Percentiles rank a stretch among this genome's conserved stretches.
Conservation (phyloP, 768 basidiomycete species). For the Peribolospora kevripleyi region DNA sequence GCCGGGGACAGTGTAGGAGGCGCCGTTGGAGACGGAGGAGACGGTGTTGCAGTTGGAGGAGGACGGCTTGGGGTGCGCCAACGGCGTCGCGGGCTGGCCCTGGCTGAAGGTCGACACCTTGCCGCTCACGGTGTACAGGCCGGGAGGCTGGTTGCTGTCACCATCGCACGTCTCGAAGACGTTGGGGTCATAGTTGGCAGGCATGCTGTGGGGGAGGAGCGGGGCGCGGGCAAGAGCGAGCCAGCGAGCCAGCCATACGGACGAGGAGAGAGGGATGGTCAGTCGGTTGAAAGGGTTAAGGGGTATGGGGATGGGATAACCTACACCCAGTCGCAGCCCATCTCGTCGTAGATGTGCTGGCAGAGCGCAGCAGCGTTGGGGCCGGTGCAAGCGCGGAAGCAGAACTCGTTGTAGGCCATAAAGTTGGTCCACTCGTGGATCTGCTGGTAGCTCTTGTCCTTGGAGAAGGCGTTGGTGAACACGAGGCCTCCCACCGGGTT, state of each 20-base stretch:
- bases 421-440: conserved; percentile 40
- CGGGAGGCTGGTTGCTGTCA: conserved; percentile 4
- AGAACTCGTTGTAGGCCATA: conserved; percentile 15
- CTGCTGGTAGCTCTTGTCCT: conserved; percentile 26
- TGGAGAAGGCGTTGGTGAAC: conserved; percentile 39
- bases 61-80: conserved; percentile 26
- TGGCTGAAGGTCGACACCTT: conserved; percentile 37
- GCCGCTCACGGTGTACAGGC: conserved; percentile 5
- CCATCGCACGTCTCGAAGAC: conserved; percentile 20
- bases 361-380: conserved; percentile 24
- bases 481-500: conserved; percentile 38
- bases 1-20: no score
- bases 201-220: conserved; percentile 17
- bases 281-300: background rate
- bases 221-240: no score
- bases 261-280: background rate
- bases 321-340: conserved; percentile 30
- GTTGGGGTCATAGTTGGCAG: conserved; percentile 24
- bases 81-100: conserved; percentile 23
- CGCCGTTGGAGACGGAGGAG: conserved; percentile 7
- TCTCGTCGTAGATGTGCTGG: conserved; percentile 34
- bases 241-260: no score
- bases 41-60: conserved; percentile 33
- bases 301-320: background rate
- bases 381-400: conserved; percentile 13